A percentile compares a stretch with the other conserved stretches of the same genome.
phyloP scores from a whole-genome alignment of 1,284 basidiomycete species.

The Phylloporus gajari region DNA sequence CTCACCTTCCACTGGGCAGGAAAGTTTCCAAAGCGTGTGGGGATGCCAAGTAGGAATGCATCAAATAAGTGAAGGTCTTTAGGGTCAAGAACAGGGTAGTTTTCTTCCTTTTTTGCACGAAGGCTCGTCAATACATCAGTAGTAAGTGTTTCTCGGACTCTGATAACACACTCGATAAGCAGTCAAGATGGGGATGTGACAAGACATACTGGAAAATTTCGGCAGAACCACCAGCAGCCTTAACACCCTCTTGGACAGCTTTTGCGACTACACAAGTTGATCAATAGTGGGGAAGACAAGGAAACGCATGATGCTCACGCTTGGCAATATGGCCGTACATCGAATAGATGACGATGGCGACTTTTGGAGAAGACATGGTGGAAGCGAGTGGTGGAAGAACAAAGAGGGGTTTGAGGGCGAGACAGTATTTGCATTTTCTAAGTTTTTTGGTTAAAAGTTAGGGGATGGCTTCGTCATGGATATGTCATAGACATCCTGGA shows the following conservation, averaged over 20 bases:
- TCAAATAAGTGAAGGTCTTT: slow-evolving; percentile 54
- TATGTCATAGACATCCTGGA: slow-evolving; percentile 1
- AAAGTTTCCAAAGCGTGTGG: slow-evolving; percentile 58
- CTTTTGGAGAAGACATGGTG: slow-evolving; percentile 43
- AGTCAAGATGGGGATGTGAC: not conserved
- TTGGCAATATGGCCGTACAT: slow-evolving; percentile 61
- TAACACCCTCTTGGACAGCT: slow-evolving; percentile 58
- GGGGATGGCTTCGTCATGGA: slow-evolving; percentile 2
- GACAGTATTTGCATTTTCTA: not conserved
- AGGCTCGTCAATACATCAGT: slow-evolving; percentile 66
- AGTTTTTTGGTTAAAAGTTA: not conserved
- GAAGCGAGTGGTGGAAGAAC: not conserved
- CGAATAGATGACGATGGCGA: slow-evolving; percentile 62
- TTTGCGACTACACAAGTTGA: slow-evolving; percentile 55
- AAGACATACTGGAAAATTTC: slow-evolving; percentile 54
- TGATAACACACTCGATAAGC: slow-evolving; percentile 12
- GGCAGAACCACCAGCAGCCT: slow-evolving; percentile 58
- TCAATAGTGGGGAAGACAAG: not conserved
- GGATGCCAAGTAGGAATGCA: slow-evolving; percentile 55
- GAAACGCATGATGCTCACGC: slow-evolving; percentile 33
- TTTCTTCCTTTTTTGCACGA: slow-evolving; percentile 57
- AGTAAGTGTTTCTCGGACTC: slow-evolving; percentile 66
- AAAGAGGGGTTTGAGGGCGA: slow-evolving; percentile 17
- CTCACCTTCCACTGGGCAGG: slow-evolving; percentile 48
- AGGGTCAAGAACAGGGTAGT: slow-evolving; percentile 60